Evolutionary conservation across 164 flowering plant species (phyloP).

Genomic region (Amborella trichopoda): DNA sequence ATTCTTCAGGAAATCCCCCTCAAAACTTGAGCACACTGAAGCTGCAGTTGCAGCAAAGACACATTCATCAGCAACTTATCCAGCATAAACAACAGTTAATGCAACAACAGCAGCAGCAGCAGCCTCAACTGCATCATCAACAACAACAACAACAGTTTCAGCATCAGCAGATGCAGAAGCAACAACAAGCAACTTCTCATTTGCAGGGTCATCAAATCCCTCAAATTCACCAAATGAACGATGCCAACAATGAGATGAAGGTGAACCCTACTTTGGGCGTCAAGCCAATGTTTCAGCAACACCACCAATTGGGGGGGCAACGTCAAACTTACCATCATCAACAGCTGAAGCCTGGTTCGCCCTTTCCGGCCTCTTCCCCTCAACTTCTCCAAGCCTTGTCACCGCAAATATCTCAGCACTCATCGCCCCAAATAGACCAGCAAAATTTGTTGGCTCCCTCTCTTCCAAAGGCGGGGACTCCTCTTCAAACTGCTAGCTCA

Average conservation of each 20-base stretch:
- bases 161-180: constrained; percentile 17
- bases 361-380: constrained; percentile 57
- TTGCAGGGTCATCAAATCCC: constrained; percentile 42
- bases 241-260: constrained; percentile 40
- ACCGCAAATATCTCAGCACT: constrained; percentile 65
- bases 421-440: constrained; percentile 82
- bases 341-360: constrained; percentile 49
- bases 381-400: constrained; percentile 58
- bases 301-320: constrained; percentile 34
- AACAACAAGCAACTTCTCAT: constrained; percentile 37
- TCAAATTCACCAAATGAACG: constrained; percentile 55
- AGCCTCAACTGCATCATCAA: constrained; percentile 8
- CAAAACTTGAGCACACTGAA: too few relatives aligned
- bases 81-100: constrained; percentile 33
- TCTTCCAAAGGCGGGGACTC: constrained; percentile 52
- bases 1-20: too few relatives aligned
- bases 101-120: constrained; percentile 21
- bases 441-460: constrained; percentile 38
- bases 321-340: constrained; percentile 41
- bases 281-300: constrained; percentile 38
- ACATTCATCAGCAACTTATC: constrained; percentile 35
- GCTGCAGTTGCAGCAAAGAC: constrained; percentile 41
- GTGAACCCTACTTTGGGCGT: constrained; percentile 35
- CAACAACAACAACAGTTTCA: constrained; percentile 15
- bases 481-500: constrained; percentile 64